Base-by-base conservation (phyloP, 1,284 basidiomycete genomes). In the Sporisorium exsertum region DNA sequence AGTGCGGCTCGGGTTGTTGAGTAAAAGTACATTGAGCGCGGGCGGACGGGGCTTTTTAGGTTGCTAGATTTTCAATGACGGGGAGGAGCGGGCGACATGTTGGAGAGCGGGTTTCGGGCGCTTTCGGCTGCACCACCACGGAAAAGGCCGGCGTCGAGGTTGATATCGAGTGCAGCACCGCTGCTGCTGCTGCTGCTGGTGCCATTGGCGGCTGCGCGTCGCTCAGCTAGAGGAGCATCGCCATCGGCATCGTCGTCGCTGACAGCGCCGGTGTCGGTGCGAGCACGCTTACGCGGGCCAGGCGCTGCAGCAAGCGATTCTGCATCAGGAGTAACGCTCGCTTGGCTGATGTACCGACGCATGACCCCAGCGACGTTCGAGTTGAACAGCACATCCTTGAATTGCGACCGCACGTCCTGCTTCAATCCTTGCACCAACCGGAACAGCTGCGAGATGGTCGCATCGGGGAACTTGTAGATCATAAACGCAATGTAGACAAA, bases 371-470 rank as follows among this genome's bases (percentile, higher is more conserved):
- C 65, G 3, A 70, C 60, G 35, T 47, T 52, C 24, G 59, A 52
- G 59, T 77, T 79, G 45, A 79, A 56, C 32, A 77, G 35, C 3
- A 77, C 65, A 24, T 79, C 77, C 47, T 73, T 73, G 65, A 67
- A 70, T 54, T 73, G 60, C 42, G 66, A 55, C n/a, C 77, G 66
- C 16, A 74, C 61, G n/a, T 61, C 61, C 13, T 60, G 29, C 71
- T 73, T 79, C 10, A 79, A 20, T 3, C 67, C 66, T 6, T 77
- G 56, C 12, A 77, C 69, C 9, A 79, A 32, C 2, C 58, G 50
- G 50, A 43, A 72, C 12, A 79, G 65, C 45, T 79, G 65, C 47
- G 52, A 42, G 4, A 59, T 45, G 0, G 56, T 62, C 13, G 70
- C 69, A 7, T 64, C 37, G 2, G 64, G 68, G 32, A 77, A 79